Evolutionary conservation across 1,284 basidiomycete genomes (phyloP).

Genomic region (Ustilago hordei): DNA sequence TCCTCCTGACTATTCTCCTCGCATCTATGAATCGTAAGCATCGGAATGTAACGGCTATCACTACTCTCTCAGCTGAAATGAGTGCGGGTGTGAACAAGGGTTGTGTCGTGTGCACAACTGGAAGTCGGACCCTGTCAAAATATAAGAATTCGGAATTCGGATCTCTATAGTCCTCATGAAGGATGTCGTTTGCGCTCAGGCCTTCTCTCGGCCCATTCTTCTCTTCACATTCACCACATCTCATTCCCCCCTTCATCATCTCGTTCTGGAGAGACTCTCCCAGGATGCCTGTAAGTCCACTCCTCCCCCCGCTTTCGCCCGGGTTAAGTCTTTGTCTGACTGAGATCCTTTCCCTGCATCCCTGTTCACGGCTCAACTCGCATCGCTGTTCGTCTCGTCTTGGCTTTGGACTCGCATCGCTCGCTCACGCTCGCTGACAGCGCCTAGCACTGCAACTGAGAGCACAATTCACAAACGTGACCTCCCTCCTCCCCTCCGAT

Average conservation of each 20-base stretch:
- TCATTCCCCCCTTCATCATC: not conserved
- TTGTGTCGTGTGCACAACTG: slow-evolving; percentile 16
- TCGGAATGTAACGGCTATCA: no score
- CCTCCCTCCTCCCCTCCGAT: slow-evolving; percentile 51
- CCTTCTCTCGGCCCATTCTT: not conserved
- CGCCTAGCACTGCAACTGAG: slow-evolving; percentile 61
- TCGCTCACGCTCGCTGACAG: slow-evolving; percentile 10
- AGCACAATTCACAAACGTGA: slow-evolving; percentile 63
- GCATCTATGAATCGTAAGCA: not conserved
- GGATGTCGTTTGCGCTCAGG: slow-evolving; percentile 16
- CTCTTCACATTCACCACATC: not conserved
- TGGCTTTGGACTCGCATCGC: not conserved
- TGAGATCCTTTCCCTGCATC: not conserved
- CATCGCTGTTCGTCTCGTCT: not conserved
- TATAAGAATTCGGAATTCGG: slow-evolving; percentile 14
- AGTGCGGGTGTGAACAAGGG: not conserved
- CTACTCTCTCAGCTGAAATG: not conserved
- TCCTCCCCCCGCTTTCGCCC: no score
- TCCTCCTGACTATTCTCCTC: not conserved
- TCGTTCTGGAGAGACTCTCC: not conserved
- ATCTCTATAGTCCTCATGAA: not conserved
- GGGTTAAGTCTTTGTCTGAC: not conserved
- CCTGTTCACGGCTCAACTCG: not conserved
- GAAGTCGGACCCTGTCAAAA: slow-evolving; percentile 6
- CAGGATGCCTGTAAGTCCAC: slow-evolving; percentile 10